Conservation (phyloP, 441 rosid species). For the Gossypium davidsonii region DNA sequence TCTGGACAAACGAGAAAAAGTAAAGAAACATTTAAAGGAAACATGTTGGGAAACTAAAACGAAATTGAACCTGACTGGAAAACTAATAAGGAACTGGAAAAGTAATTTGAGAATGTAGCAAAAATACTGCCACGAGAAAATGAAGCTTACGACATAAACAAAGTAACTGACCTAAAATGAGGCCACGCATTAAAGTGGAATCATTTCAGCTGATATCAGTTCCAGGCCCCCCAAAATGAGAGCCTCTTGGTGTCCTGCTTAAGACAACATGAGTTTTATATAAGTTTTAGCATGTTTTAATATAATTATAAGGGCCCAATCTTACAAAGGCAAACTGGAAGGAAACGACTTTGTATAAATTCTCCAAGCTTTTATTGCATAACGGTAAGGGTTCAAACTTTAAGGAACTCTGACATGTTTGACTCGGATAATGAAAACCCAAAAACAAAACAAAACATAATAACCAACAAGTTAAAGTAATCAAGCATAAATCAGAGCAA, state of each 20-base stretch:
- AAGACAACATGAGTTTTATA: slow-evolving; percentile 84
- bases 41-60: slow-evolving; percentile 25
- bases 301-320: slow-evolving; percentile 50
- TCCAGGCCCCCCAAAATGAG: slow-evolving; percentile 93
- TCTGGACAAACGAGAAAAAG: slow-evolving; percentile 13
- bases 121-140: slow-evolving; percentile 46
- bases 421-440: slow-evolving; percentile 7
- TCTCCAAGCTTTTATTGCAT: slow-evolving; percentile 30
- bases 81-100: slow-evolving; percentile 39
- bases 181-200: slow-evolving; percentile 96
- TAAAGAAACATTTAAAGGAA: slow-evolving; percentile 28
- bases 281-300: slow-evolving; percentile 60
- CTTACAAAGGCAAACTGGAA: slow-evolving; percentile 50
- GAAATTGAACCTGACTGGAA: slow-evolving; percentile 34
- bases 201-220: slow-evolving; percentile 91
- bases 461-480: slow-evolving; percentile 21
- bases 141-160: slow-evolving; percentile 62
- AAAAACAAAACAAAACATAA: slow-evolving; percentile 13
- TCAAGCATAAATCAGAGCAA: slow-evolving; percentile 6
- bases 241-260: slow-evolving; percentile 97
- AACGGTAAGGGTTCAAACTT: slow-evolving; percentile 30
- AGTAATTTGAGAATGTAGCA: slow-evolving; percentile 48
- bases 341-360: slow-evolving; percentile 43
- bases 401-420: slow-evolving; percentile 14
- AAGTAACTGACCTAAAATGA: slow-evolving; percentile 95